Evolutionary conservation across 768 basidiomycete genomes (phyloP).

Genomic region (Lactarius psammicola): DNA sequence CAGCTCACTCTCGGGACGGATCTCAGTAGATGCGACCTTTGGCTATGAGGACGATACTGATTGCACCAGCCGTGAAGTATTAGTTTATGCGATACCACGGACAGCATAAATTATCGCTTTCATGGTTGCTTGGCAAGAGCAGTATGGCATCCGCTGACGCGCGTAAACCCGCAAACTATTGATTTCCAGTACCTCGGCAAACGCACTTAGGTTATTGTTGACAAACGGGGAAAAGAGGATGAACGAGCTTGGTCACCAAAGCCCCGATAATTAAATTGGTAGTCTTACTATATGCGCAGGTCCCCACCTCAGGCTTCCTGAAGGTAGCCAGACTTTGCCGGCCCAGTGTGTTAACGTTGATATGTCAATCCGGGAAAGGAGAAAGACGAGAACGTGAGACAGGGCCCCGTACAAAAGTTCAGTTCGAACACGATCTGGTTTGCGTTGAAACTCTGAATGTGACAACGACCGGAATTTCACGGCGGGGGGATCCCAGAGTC

Average conservation of each 20-base stretch:
- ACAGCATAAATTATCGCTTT: too few species aligned
- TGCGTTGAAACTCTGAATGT: slow-evolving; percentile 46
- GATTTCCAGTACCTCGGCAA: slow-evolving; percentile 68
- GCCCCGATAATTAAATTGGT: too few species aligned
- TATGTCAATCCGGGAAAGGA: not conserved
- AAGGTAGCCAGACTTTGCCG: slow-evolving; percentile 7
- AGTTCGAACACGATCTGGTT: slow-evolving; percentile 55
- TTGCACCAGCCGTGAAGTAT: too few species aligned
- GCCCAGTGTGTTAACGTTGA: slow-evolving; percentile 26
- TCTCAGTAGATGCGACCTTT: too few species aligned
- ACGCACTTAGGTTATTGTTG: slow-evolving; percentile 54
- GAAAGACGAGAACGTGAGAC: slow-evolving; percentile 7
- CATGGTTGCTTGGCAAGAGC: too few species aligned
- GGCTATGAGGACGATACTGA: too few species aligned
- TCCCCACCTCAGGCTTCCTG: too few species aligned
- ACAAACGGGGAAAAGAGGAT: slow-evolving; percentile 46
- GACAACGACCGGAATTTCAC: not conserved
- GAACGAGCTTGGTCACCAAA: not conserved
- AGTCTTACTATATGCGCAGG: too few species aligned
- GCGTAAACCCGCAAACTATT: slow-evolving; percentile 58
- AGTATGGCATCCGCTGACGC: too few species aligned
- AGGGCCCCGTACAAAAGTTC: slow-evolving; percentile 51
- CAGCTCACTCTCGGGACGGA: too few species aligned
- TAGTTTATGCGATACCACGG: too few species aligned
- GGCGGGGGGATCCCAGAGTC: not conserved